A percentile compares a stretch with the other conserved stretches of the same genome.
Conservation (phyloP, 1,284 basidiomycete species). For the Flammula alnicola region DNA sequence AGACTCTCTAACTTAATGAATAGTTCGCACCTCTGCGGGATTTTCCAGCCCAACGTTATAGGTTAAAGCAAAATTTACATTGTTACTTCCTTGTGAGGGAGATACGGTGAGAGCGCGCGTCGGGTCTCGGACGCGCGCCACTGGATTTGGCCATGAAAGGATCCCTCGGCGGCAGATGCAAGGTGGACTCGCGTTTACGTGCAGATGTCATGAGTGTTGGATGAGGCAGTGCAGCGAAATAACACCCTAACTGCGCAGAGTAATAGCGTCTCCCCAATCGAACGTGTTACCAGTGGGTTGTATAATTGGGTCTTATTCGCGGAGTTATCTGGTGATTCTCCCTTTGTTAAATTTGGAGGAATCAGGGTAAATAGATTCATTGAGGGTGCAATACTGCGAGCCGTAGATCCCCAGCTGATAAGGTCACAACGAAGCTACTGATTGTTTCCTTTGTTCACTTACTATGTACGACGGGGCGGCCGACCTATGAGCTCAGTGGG, state of each 20-base stretch:
- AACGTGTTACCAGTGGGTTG: too few species aligned
- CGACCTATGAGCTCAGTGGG: constrained; percentile 4
- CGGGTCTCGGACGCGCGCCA: not conserved
- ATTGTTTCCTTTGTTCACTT: not conserved
- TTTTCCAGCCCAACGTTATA: too few species aligned
- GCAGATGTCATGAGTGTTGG: constrained; percentile 10
- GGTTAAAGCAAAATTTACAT: too few species aligned
- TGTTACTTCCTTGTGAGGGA: too few species aligned
- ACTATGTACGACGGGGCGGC: not conserved
- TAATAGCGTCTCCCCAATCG: not conserved
- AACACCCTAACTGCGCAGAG: constrained; percentile 21
- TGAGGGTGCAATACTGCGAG: constrained; percentile 11
- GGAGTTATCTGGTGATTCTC: constrained; percentile 1
- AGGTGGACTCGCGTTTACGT: constrained; percentile 19
- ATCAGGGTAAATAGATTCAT: constrained; percentile 1
- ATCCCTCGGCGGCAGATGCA: constrained; percentile 3
- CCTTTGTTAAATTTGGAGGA: constrained; percentile 3
- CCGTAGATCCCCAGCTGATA: constrained; percentile 8
- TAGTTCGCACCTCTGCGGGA: too few species aligned
- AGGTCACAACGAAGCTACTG: constrained; percentile 5
- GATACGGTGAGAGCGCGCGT: constrained; percentile 1
- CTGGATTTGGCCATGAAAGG: not conserved
- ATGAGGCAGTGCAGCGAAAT: constrained; percentile 11
- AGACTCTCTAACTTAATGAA: too few species aligned
- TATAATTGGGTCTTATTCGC: too few species aligned